Evolutionary conservation across 2,329 filamentous ascomycete species (phyloP).

Genomic region (Aspergillus unguis): DNA sequence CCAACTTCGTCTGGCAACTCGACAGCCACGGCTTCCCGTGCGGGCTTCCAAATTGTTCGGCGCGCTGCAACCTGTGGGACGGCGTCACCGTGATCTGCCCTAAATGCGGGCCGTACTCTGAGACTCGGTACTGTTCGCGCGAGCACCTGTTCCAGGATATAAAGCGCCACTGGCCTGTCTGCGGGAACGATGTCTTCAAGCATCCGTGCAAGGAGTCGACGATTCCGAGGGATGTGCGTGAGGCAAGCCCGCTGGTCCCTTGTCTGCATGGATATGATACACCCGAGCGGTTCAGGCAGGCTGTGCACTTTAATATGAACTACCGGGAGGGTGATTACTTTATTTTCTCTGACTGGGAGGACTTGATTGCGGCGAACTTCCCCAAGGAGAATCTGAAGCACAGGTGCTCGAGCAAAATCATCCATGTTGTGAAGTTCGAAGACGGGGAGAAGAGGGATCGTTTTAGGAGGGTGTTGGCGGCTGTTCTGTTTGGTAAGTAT

Average conservation of each 20-base stretch:
- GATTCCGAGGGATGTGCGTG: conserved; percentile 20
- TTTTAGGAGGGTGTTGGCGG: conserved; percentile 33
- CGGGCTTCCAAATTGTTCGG: conserved; percentile 24
- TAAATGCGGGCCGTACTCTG: conserved; percentile 38
- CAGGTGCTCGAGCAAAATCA: conserved; percentile 25
- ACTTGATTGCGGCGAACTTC: conserved; percentile 14
- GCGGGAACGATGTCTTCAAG: conserved; percentile 21
- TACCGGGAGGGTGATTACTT: conserved; percentile 32
- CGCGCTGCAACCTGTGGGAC: conserved; percentile 32
- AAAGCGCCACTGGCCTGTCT: conserved; percentile 34
- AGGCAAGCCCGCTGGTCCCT: conserved; percentile 27
- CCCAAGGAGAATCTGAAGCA: conserved; percentile 9
- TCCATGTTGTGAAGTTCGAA: conserved; percentile 23
- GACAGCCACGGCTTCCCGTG: conserved; percentile 50
- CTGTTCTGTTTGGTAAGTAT: conserved; percentile 30
- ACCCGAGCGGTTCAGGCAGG: conserved; percentile 37
- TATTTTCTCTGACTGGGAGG: conserved; percentile 31
- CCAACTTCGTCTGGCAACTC: conserved; percentile 40
- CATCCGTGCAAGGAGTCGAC: conserved; percentile 20
- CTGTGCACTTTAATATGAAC: conserved; percentile 29
- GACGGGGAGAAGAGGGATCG: conserved; percentile 29
- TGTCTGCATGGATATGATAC: conserved; percentile 28
- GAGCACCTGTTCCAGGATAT: conserved; percentile 35
- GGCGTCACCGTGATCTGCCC: conserved; percentile 35
- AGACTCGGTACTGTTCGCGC: conserved; percentile 38